These are phyloP conservation scores for Aureobasidium namibiae DNA, from an alignment of 2,329 filamentous ascomycete genomes.

Conservation along the genomic window DNA sequence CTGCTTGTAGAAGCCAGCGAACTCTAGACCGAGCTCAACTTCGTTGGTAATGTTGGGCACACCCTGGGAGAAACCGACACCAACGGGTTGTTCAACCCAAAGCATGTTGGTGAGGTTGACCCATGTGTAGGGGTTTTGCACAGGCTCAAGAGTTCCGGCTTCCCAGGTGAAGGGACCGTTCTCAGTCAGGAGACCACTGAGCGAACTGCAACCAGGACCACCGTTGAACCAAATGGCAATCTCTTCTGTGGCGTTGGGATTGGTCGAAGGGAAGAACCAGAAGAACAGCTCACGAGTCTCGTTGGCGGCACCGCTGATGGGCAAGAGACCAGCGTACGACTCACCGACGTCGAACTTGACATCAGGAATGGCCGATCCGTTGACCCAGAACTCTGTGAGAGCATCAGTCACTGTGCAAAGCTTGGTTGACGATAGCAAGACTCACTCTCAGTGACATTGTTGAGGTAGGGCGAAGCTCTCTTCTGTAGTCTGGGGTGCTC, in stretches of 20 bases:
- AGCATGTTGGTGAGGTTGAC: slow-evolving; percentile 66
- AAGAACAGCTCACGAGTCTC: slow-evolving; percentile 35
- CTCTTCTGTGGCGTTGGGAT: slow-evolving; percentile 35
- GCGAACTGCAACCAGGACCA: slow-evolving; percentile 34
- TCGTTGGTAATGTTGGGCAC: slow-evolving; percentile 28
- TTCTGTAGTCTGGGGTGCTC: slow-evolving; percentile 14
- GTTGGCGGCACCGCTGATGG: slow-evolving; percentile 19
- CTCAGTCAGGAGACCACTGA: slow-evolving; percentile 36
- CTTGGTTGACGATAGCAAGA: background rate
- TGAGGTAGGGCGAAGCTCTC: slow-evolving; percentile 15
- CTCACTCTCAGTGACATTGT: slow-evolving; percentile 14
- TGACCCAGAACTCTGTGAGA: slow-evolving; percentile 19
- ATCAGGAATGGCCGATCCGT: slow-evolving; percentile 25
- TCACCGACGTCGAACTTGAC: slow-evolving; percentile 39
- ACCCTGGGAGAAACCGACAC: slow-evolving; percentile 22
- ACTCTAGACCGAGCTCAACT: slow-evolving; percentile 33
- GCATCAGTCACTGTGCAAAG: background rate
- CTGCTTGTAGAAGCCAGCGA: slow-evolving; percentile 41
- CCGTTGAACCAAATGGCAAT: slow-evolving; percentile 32
- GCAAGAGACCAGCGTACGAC: slow-evolving; percentile 31
- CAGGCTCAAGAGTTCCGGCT: slow-evolving; percentile 30
- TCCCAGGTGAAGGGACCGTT: slow-evolving; percentile 39
- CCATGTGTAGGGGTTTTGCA: slow-evolving; percentile 38
- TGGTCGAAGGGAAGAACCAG: slow-evolving; percentile 41
- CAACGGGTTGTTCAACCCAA: slow-evolving; percentile 43